Base-by-base conservation (phyloP, 2,329 filamentous ascomycete genomes). In the Clonostachys solani region DNA sequence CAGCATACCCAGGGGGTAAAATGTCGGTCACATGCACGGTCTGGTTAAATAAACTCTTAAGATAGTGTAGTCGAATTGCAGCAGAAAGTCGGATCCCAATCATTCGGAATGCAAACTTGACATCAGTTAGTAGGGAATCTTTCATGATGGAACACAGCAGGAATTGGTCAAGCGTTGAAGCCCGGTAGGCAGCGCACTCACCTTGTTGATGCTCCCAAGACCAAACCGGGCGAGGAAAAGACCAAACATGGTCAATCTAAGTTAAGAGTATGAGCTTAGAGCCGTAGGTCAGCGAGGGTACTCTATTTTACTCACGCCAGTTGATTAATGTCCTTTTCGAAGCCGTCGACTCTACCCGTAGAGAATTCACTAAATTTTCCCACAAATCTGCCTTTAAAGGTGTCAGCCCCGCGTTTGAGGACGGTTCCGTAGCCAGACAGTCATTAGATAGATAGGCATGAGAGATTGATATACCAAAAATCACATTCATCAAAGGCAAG, bases 11-110 rank as follows among this genome's bases (percentile, higher is more conserved):
- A 1, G 80, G 69, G 0, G 80, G 75, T 70, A 84, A 79, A 15
- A 79, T 80, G 61, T 89, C 85, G 41, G 88, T 79, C 35, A 84
- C 81, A 50, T 84, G 79, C 42, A 89, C 78, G 43, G 82, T 80
- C 60, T 88, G 83, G 4, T 71, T 67, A 44, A 91, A 81, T 5
- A 88, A 73, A 37, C 74, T 72, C 42, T 76, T 71, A 15, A 91
- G 71, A 54, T 87, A 90, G 53, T 82, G 74, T 33, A 84, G 72
- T 29, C 87, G 74, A 43, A 85, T 73, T 15, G 73, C 78, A 3
- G 81, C 78, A 6, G 81, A 84, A 52, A 84, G 71, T 33, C 80
- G 74, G 48, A 84, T 78, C 19, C 80, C 80, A 49, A 83, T 80
- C 61, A 84, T 75, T 18, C 81, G 78, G 52, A 83, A 83, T 36